These are phyloP conservation scores for Ballota nigra DNA, from an alignment of 257 asterid species.

Conservation along the genomic window DNA sequence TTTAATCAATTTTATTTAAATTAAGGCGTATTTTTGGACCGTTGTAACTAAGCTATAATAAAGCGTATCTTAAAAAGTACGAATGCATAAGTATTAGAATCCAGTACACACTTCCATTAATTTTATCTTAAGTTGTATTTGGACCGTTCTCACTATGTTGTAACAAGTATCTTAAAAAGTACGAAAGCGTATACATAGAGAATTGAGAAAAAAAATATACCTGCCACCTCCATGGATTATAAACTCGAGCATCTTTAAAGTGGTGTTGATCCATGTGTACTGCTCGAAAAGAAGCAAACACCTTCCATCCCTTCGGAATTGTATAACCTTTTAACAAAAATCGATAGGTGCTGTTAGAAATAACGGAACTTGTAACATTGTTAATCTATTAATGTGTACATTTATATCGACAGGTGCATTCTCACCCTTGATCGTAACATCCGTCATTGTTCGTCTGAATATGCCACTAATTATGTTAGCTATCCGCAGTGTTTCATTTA, in stretches of 20 bases:
- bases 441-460: slow-evolving; percentile 80
- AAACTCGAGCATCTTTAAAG: slow-evolving; percentile 87
- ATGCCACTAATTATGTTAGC: slow-evolving; percentile 92
- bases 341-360: not conserved
- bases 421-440: slow-evolving; percentile 78
- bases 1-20: not conserved
- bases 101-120: not conserved
- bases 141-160: too few relatives aligned
- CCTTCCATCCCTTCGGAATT: slow-evolving; percentile 89
- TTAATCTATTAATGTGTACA: not conserved
- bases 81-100: too few relatives aligned
- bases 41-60: too few relatives aligned
- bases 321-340: slow-evolving; percentile 47
- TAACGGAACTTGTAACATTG: not conserved
- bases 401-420: not conserved
- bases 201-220: slow-evolving; percentile 21
- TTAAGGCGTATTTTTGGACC: too few relatives aligned
- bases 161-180: too few relatives aligned
- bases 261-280: slow-evolving; percentile 77
- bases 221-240: slow-evolving; percentile 99
- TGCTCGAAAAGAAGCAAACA: slow-evolving; percentile 82
- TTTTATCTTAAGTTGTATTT: too few relatives aligned
- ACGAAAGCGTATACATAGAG: not conserved
- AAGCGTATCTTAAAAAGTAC: too few relatives aligned
- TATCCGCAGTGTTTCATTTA: slow-evolving; percentile 85